A percentile compares a stretch with the other conserved stretches of the same genome.
These are phyloP conservation scores for Colletotrichum tabaci DNA, from an alignment of 2,329 filamentous ascomycete species.

Conservation along the genomic window DNA sequence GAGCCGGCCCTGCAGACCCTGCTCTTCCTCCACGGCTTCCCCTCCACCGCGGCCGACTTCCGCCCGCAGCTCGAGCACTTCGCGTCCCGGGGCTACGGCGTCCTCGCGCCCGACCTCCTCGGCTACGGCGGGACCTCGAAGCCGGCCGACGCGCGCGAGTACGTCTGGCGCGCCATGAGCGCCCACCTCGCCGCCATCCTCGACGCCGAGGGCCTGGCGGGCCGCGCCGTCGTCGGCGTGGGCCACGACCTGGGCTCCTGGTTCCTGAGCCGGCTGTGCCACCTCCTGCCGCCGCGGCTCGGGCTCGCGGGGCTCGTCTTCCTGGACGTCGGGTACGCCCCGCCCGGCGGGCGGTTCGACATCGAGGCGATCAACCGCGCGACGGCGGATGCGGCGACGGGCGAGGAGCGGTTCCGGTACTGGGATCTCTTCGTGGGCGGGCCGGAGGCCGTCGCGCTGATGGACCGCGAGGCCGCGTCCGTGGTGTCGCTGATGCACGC, in stretches of 20 bases:
- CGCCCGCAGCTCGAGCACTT: conserved; percentile 54
- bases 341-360: conserved; percentile 49
- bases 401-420: conserved; percentile 32
- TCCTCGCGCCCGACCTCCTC: conserved; percentile 65
- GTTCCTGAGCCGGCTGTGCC: conserved; percentile 49
- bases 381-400: conserved; percentile 45
- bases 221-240: conserved; percentile 74
- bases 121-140: conserved; percentile 87
- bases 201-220: conserved; percentile 77
- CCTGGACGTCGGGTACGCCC: conserved; percentile 50
- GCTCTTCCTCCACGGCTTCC: conserved; percentile 65
- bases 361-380: conserved; percentile 50
- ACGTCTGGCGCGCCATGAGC: conserved; percentile 87
- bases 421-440: conserved; percentile 34
- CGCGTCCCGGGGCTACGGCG: conserved; percentile 55
- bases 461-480: conserved; percentile 22
- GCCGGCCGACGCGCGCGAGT: conserved; percentile 81
- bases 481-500: conserved; percentile 34
- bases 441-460: conserved; percentile 14
- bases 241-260: conserved; percentile 56
- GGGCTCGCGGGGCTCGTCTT: conserved; percentile 46
- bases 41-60: conserved; percentile 63
- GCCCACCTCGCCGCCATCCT: conserved; percentile 83
- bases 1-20: conserved; percentile 51
- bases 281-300: conserved; percentile 45